phyloP scores from a whole-genome alignment of 2,329 filamentous ascomycete species.

The Diaporthe nobilis region DNA sequence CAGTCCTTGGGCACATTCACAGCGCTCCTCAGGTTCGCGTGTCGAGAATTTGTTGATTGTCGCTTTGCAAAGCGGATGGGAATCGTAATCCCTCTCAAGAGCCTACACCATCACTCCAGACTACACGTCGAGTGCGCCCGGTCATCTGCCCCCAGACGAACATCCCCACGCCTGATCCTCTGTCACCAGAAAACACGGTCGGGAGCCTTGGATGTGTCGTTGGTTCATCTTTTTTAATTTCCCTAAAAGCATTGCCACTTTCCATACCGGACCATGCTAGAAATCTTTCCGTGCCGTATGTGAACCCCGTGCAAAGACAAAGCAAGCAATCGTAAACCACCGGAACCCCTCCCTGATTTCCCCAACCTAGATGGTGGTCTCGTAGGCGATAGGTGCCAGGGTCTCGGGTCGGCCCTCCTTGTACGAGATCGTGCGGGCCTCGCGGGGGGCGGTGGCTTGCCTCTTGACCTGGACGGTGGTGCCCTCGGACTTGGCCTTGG shows the following conservation, averaged over 20 bases:
- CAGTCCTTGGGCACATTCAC: slow-evolving; percentile 18
- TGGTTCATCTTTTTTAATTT: slow-evolving; percentile 50
- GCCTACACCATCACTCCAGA: slow-evolving; percentile 19
- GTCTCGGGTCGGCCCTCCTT: slow-evolving; percentile 92
- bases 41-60: slow-evolving; percentile 38
- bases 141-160: slow-evolving; percentile 17
- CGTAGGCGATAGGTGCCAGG: slow-evolving; percentile 92
- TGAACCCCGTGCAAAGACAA: slow-evolving; percentile 53
- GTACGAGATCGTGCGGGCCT: slow-evolving; percentile 82
- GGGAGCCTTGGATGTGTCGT: slow-evolving; percentile 44
- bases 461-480: slow-evolving; percentile 93
- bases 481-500: slow-evolving; percentile 92
- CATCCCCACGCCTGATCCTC: slow-evolving; percentile 39
- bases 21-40: background rate
- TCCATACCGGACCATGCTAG: slow-evolving; percentile 52
- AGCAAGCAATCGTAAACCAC: slow-evolving; percentile 48
- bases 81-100: slow-evolving; percentile 12
- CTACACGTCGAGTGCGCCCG: slow-evolving; percentile 26
- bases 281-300: slow-evolving; percentile 53
- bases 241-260: slow-evolving; percentile 51
- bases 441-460: slow-evolving; percentile 83
- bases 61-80: slow-evolving; percentile 28
- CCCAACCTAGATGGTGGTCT: slow-evolving; percentile 90
- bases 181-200: slow-evolving; percentile 33
- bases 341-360: slow-evolving; percentile 43